A percentile compares a stretch with the other conserved stretches of the same genome.
These are phyloP conservation scores for Solanum ossicruentum DNA, from an alignment of 257 asterid species.

Conservation along the genomic window DNA sequence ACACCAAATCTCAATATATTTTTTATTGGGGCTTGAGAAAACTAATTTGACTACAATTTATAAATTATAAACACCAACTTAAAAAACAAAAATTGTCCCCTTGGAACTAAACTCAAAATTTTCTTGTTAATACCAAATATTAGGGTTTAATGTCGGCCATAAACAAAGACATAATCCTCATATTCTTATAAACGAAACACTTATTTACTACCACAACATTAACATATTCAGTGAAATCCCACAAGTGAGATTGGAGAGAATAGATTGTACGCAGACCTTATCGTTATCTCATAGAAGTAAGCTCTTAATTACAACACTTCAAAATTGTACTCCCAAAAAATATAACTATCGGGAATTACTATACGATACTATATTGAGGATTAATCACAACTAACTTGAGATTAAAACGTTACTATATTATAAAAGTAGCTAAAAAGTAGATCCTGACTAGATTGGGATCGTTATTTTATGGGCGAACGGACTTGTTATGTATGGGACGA, in stretches of 20 bases:
- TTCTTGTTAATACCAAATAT: conserved; percentile 20
- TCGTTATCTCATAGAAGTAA: too few relatives aligned
- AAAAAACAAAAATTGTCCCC: background rate
- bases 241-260: too few relatives aligned
- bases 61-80: background rate
- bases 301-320: background rate
- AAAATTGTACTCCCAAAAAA: background rate
- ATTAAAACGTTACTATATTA: too few relatives aligned
- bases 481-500: conserved; percentile 67
- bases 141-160: conserved; percentile 43
- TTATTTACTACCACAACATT: too few relatives aligned
- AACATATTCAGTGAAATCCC: too few relatives aligned
- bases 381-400: background rate
- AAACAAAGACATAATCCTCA: conserved; percentile 26
- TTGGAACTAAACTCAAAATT: conserved; percentile 3
- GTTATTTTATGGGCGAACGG: conserved; percentile 32
- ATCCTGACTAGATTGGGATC: background rate
- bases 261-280: too few relatives aligned
- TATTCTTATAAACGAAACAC: conserved; percentile 26
- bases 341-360: background rate
- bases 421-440: background rate
- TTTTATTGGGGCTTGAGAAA: background rate
- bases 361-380: background rate
- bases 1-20: background rate
- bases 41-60: conserved; percentile 20